phyloP scores from a whole-genome alignment of 2,329 filamentous ascomycete species.

The Sporothrix pallida region DNA sequence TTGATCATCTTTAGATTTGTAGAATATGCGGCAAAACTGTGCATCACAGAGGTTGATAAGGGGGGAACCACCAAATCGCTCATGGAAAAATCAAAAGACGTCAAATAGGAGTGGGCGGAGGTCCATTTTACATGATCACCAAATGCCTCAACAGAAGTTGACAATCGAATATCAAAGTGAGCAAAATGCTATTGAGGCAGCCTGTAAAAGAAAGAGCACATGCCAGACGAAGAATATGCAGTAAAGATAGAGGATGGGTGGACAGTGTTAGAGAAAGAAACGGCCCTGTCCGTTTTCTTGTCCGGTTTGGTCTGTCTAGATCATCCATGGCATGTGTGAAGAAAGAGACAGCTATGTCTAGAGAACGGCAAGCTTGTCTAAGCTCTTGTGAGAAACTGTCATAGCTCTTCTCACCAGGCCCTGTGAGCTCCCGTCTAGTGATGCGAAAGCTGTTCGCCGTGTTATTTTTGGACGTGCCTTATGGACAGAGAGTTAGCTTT shows the following conservation, averaged over 20 bases:
- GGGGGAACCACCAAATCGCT: slow-evolving; percentile 16
- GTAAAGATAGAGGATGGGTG: neutral
- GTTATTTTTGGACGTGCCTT: neutral
- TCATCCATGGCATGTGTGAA: neutral
- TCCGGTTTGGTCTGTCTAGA: neutral
- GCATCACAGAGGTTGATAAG: neutral
- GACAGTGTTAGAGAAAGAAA: slow-evolving; percentile 2
- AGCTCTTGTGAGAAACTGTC: neutral
- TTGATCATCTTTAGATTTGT: neutral
- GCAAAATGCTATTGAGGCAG: neutral
- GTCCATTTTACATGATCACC: slow-evolving; percentile 23
- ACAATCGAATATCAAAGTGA: neutral
- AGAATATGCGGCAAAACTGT: slow-evolving; percentile 4
- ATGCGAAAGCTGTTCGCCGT: neutral
- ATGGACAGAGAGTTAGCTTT: neutral
- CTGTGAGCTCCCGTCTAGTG: neutral
- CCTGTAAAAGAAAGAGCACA: slow-evolving; percentile 3
- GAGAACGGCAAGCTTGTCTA: neutral
- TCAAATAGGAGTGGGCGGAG: neutral
- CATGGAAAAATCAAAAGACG: neutral
- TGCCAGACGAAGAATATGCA: neutral
- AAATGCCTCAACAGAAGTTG: slow-evolving; percentile 17
- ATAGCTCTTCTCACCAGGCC: neutral
- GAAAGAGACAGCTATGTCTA: neutral
- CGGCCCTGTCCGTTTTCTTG: neutral